Evolutionary conservation across 2,329 filamentous ascomycete genomes (phyloP), one percentile per base, ranked within the genome.

Genomic region (Teratosphaeriaceae sp.): DNA sequence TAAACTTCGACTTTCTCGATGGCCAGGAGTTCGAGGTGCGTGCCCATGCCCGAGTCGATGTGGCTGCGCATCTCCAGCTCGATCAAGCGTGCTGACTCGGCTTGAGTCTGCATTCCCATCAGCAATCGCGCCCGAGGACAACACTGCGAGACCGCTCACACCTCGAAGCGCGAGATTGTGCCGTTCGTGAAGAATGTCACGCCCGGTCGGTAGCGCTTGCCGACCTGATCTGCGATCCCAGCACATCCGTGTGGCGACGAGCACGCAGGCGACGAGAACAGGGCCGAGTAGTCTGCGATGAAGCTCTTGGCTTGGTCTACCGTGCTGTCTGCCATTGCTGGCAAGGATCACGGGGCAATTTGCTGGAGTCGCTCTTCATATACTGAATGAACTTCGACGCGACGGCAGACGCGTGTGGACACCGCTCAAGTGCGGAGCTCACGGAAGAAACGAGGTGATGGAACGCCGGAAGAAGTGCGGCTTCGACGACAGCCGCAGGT

Each of bases 141-240:
- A 36, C 13, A 13, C 18, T 9, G 29, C 5, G 23, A 38, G 5
- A 19, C 24, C n/a, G n/a, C n/a, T 11, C 27, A 6, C 24, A 44
- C 47, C 22, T 50, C 45, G 33, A 47, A 45, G 2, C 38, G 22
- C 5, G 42, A 35, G 11, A 48, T 48, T 24, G 45, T 16, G n/a
- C 45, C 47, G 16, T 48, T 45, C 3, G 47, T 50, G 35, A 47
- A 45, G 33, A 50, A 40, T 2, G 45, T 48, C 7, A 47, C 22
- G 24, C 47, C 47, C 3, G 47, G 40, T 18, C 42, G 31, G 30
- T 50, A 50, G 16, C 38, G 36, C 20, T 37, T 34, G 4, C 38
- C 42, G 3, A 47, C 37, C 11, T 43, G 33, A 3, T 12, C 23
- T 8, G 44, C 45, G 15, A 47, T 29, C 9, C 18, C 35, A 6